phyloP scores from a whole-genome alignment of 345 rosid genomes.

The Gossypium mustelinum region DNA sequence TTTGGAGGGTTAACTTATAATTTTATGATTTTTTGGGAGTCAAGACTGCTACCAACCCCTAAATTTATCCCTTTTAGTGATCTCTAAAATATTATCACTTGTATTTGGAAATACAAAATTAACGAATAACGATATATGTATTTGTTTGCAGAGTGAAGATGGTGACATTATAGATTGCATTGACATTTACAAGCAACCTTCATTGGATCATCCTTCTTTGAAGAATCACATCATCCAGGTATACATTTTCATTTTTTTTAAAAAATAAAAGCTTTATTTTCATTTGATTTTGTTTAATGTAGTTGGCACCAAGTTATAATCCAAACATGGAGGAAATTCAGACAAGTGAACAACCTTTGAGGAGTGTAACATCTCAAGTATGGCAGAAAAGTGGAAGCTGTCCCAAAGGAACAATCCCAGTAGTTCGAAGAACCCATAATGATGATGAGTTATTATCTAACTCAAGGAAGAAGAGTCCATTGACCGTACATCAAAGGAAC shows the following conservation, averaged over 20 bases:
- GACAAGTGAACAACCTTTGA: constrained; percentile 4
- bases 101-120: too few relatives aligned
- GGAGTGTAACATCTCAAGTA: constrained; percentile 24
- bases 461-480: constrained; percentile 16
- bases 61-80: too few relatives aligned
- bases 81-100: too few relatives aligned
- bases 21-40: too few relatives aligned
- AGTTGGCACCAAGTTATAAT: constrained; percentile 38
- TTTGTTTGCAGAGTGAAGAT: constrained; percentile 42
- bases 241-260: not conserved
- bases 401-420: constrained; percentile 45
- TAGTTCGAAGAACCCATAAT: constrained; percentile 19
- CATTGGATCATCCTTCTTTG: constrained; percentile 47
- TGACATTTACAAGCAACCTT: constrained; percentile 45
- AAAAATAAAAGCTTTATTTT: not conserved
- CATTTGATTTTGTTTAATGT: not conserved
- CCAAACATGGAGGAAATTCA: constrained; percentile 12
- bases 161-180: constrained; percentile 50
- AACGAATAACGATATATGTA: too few relatives aligned
- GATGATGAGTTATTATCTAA: not conserved
- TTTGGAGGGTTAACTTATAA: too few relatives aligned
- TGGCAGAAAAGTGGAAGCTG: constrained; percentile 51
- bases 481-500: constrained; percentile 32
- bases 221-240: constrained; percentile 49
- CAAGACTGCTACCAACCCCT: too few relatives aligned